Evolutionary conservation across 352 stramenopile genomes (phyloP), one percentile per base, ranked within the genome.

Genomic region (Globisporangium lucens): DNA sequence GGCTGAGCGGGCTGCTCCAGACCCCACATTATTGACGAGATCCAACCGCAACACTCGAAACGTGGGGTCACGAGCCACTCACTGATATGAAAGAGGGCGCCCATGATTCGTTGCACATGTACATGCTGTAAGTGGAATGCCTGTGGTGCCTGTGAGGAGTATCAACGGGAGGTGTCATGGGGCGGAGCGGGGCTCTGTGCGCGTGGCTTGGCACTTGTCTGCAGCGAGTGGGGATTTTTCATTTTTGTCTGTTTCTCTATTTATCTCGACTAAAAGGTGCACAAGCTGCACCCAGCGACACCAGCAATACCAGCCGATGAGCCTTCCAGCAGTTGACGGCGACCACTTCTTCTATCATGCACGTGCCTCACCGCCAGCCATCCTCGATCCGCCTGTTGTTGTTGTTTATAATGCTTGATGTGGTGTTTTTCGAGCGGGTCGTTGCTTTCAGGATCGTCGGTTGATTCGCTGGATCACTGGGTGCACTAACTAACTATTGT

Each of bases 221-320:
- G 43, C 43, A 65, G 59, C 20, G 30, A 30, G 55, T 24, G 15
- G 30, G 33, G 47, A 15, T 17, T 46, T 57, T 62, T 33, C 43
- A 38, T 56, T 65, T 56, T 65, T 65, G 8, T 55, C n/a, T 62
- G 20, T 55, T 51, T 62, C 59, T 63, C 58, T 63, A 63, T 63
- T 63, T 65, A 65, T 57, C 47, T 65, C 41, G 47, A 53, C 59
- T 65, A 55, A 56, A 65, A 36, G 17, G 41, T 56, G 47, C 59
- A 65, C 46, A 65, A 56, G 59, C 20, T 61, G 56, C 56, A 47
- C 20, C 35, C 4, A 10, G 35, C 43, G 43, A 47, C 43, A n/a
- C 59, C 22, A 65, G 24, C 8, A 56, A 17, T n/a, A 52, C 41
- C 22, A 51, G 7, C 15, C 43, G 4, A 51, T 6, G 43, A 51